Conservation (phyloP, 257 asterid species). For the Jacaranda mimosifolia region DNA sequence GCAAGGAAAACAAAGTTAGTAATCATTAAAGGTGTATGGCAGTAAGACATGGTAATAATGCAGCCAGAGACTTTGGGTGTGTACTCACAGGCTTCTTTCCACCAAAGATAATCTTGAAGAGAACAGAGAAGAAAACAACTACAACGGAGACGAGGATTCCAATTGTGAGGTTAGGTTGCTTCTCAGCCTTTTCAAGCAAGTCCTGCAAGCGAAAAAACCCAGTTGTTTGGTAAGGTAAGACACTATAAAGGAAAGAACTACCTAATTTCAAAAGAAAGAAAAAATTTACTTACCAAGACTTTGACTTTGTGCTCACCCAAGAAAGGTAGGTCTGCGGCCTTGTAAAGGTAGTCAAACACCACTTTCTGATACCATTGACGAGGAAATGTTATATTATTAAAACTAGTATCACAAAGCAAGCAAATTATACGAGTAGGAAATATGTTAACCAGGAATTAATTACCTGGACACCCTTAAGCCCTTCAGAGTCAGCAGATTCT, state of each 20-base stretch:
- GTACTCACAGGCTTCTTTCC: conserved; percentile 82
- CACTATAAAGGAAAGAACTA: neutral
- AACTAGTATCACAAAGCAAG: neutral
- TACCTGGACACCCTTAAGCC: conserved; percentile 89
- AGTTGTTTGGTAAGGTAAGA: conserved; percentile 9
- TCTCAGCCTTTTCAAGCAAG: conserved; percentile 85
- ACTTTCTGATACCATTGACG: conserved; percentile 62
- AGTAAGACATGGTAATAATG: neutral
- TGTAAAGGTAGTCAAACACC: conserved; percentile 82
- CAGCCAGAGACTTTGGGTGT: neutral
- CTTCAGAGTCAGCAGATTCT: conserved; percentile 67
- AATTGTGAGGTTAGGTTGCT: conserved; percentile 79
- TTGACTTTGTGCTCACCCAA: conserved; percentile 81
- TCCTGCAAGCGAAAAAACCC: conserved; percentile 54
- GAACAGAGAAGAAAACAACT: conserved; percentile 62
- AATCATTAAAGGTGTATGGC: neutral
- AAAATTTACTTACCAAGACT: conserved; percentile 67
- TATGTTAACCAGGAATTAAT: neutral
- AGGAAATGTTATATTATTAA: neutral
- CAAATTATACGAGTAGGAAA: neutral
- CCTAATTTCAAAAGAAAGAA: neutral
- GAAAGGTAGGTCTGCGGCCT: conserved; percentile 83
- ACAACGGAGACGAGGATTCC: conserved; percentile 62
- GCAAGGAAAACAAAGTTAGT: neutral
- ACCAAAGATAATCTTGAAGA: conserved; percentile 77